A percentile compares a stretch with the other conserved stretches of the same genome.
phyloP scores from a whole-genome alignment of 139 green algal species.

The Pseudopediastrum boryanum region DNA sequence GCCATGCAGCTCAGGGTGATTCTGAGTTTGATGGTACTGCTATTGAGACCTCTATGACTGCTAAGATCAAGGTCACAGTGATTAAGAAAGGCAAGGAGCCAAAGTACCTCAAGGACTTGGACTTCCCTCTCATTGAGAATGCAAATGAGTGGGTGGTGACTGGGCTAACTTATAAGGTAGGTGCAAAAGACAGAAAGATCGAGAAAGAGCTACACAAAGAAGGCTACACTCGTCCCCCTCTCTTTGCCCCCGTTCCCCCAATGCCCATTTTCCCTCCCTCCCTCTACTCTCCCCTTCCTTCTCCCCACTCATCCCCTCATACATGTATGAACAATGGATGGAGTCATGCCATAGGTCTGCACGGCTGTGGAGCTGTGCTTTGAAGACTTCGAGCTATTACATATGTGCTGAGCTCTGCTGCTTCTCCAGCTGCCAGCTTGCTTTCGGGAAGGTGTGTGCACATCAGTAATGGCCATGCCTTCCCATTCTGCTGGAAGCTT shows the following conservation, averaged over 20 bases:
- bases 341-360: background rate
- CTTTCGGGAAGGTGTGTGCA: too few relatives aligned
- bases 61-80: background rate
- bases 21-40: background rate
- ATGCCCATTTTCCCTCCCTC: background rate
- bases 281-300: background rate
- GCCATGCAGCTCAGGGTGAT: too few relatives aligned
- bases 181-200: background rate
- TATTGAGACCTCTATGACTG: background rate
- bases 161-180: conserved; percentile 53
- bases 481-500: too few relatives aligned
- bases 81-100: conserved; percentile 47
- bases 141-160: conserved; percentile 57
- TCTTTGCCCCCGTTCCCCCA: too few relatives aligned
- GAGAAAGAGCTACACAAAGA: too few relatives aligned
- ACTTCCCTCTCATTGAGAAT: conserved; percentile 57
- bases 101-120: conserved; percentile 25
- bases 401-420: too few relatives aligned
- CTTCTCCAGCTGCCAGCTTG: too few relatives aligned
- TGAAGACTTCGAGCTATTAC: too few relatives aligned
- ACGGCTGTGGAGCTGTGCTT: too few relatives aligned
- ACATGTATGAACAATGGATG: background rate
- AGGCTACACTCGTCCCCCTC: too few relatives aligned
- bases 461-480: too few relatives aligned
- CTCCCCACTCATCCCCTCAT: too few relatives aligned